Evolutionary conservation across 2,329 filamentous ascomycete species (phyloP).

Genomic region (Periglandula ipomoeae): DNA sequence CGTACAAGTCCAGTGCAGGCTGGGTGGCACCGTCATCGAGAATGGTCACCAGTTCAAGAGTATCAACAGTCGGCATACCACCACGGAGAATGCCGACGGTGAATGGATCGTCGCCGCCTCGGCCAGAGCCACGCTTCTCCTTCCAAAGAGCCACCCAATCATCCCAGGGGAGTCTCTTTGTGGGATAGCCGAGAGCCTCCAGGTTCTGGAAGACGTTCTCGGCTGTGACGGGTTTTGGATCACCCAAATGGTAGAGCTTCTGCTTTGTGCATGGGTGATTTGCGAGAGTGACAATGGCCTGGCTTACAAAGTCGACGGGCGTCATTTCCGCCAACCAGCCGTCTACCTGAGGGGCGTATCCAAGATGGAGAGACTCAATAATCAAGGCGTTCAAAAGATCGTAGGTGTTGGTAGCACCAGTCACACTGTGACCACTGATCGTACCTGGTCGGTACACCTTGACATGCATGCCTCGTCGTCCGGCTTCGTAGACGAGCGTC

Average conservation of each 20-base stretch:
- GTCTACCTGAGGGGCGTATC: constrained; percentile 59
- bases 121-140: constrained; percentile 55
- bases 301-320: constrained; percentile 71
- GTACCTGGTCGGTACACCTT: constrained; percentile 66
- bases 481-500: constrained; percentile 62
- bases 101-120: constrained; percentile 61
- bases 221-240: constrained; percentile 61
- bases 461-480: constrained; percentile 58
- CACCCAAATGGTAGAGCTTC: constrained; percentile 64
- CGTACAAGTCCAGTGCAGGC: constrained; percentile 42
- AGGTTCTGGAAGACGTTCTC: constrained; percentile 56
- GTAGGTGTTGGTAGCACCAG: constrained; percentile 68
- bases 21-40: constrained; percentile 62
- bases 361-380: constrained; percentile 67
- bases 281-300: constrained; percentile 61
- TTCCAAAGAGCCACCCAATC: constrained; percentile 69
- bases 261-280: constrained; percentile 54
- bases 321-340: constrained; percentile 80
- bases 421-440: constrained; percentile 67
- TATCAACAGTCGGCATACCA: constrained; percentile 69
- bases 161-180: constrained; percentile 56
- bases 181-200: constrained; percentile 59
- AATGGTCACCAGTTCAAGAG: constrained; percentile 61
- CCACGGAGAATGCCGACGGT: constrained; percentile 72
- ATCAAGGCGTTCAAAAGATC: constrained; percentile 69